phyloP scores from a whole-genome alignment of 768 basidiomycete genomes.

The Cyclocybe aegerita region DNA sequence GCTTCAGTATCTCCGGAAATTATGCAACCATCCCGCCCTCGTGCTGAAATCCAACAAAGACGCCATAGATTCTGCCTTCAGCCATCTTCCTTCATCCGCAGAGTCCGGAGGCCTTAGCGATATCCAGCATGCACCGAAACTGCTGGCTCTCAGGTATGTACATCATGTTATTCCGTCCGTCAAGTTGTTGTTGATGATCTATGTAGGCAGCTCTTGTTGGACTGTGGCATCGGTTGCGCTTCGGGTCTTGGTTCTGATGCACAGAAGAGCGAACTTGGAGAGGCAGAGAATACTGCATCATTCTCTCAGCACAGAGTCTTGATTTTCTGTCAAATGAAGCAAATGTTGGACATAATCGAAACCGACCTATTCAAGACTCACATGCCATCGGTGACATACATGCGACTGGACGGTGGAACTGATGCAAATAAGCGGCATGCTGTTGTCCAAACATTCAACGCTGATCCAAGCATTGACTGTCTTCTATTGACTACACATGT shows the following conservation, averaged over 20 bases:
- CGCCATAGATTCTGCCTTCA: conserved; percentile 56
- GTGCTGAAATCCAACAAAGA: conserved; percentile 76
- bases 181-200: neutral
- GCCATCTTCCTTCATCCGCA: conserved; percentile 42
- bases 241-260: conserved; percentile 44
- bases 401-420: conserved; percentile 94
- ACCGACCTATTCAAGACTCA: conserved; percentile 84
- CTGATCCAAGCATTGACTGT: conserved; percentile 96
- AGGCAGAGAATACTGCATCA: conserved; percentile 52
- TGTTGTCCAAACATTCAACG: conserved; percentile 96
- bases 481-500: conserved; percentile 95
- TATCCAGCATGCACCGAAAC: conserved; percentile 90
- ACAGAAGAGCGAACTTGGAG: conserved; percentile 67
- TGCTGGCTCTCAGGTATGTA: conserved; percentile 84
- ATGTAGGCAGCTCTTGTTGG: conserved; percentile 83
- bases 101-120: conserved; percentile 58
- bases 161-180: conserved; percentile 1
- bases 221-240: conserved; percentile 87
- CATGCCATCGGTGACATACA: conserved; percentile 97
- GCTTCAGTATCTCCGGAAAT: conserved; percentile 92
- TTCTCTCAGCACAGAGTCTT: conserved; percentile 98
- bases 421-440: conserved; percentile 94
- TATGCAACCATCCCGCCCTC: conserved; percentile 96
- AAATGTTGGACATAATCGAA: conserved; percentile 98
- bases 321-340: conserved; percentile 99